Base-by-base conservation (phyloP, 208 protist species). In the Wallacemonas sp. region DNA sequence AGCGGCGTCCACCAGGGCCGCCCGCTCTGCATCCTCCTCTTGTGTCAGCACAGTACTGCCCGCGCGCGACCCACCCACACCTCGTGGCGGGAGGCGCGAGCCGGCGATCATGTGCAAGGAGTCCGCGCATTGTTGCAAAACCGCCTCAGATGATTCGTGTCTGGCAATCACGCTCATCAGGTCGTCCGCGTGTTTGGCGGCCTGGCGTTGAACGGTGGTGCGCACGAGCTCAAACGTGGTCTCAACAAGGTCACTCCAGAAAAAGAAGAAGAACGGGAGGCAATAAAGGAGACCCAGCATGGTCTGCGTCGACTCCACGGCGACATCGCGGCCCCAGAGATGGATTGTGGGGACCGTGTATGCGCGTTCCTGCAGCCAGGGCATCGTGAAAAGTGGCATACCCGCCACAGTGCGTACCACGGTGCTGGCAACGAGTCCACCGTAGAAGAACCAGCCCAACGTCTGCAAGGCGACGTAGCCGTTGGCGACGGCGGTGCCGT, bases 401-500 rank as follows among this genome's bases (percentile, higher is more conserved):
- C 38, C 39, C 12, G 22, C 22, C 62, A 66, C 36, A 41, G 56
- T 64, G 63, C 72, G 36, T 31, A 46, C 51, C 51, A 58, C 51
- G 30, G 51, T 39, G 51, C 15, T 41, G 4, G 51, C 51, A 19
- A 31, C 51, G 44, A 77, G 62, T 26, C 75, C 33, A 15, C 67
- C 53, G 62, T 86, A 93, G 21, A 77, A 34, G 30, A 73, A 55
- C 86, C 86, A 93, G 26, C 77, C 86, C 24, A 90, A 61, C n/a
- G 80, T 82, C 36, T 85, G 77, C 49, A 88, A 66, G 0, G 78
- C 76, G 2, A 85, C 76, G 68, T 86, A 93, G 19, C 70, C 80
- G 34, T 70, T 61, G 51, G 79, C 61, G 38, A 62, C 58, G 46
- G 73, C 77, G 64, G 65, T 68, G 17, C 73, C 74, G 26, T 67